Conservation (phyloP, 805 yeast genomes). For the Tetrapisispora pingtungensis region DNA sequence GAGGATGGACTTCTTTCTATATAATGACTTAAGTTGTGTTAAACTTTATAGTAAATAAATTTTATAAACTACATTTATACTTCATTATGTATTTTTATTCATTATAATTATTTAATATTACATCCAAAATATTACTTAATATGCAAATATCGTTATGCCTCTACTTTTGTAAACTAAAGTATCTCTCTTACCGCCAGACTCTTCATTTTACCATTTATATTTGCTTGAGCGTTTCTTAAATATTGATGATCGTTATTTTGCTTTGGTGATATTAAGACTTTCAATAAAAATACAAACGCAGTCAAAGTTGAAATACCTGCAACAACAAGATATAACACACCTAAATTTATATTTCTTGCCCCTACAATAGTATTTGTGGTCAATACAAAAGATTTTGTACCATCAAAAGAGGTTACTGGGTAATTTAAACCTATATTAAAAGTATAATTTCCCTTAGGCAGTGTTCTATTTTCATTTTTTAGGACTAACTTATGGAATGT, state of each 20-base stretch:
- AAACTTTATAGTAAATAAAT: too few species aligned
- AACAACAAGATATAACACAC: constrained; percentile 76
- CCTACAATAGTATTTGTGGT: constrained; percentile 80
- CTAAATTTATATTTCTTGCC: constrained; percentile 75
- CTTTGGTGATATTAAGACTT: constrained; percentile 73
- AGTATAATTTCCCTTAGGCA: constrained; percentile 60
- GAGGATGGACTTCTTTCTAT: too few species aligned
- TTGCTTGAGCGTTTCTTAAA: constrained; percentile 27
- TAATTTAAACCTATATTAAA: constrained; percentile 63
- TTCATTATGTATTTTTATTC: too few species aligned
- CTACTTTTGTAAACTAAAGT: constrained; percentile 4
- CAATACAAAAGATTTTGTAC: constrained; percentile 70
- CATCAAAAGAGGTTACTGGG: constrained; percentile 76
- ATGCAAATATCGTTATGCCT: not conserved
- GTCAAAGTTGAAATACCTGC: constrained; percentile 66
- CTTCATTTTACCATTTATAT: not conserved
- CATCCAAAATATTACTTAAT: not conserved
- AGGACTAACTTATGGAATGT: constrained; percentile 74
- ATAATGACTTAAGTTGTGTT: too few species aligned
- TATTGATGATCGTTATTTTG: constrained; percentile 69
- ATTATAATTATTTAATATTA: too few species aligned
- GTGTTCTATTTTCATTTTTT: constrained; percentile 48
- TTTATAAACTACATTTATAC: too few species aligned
- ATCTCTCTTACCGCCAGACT: constrained; percentile 12
- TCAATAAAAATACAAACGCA: constrained; percentile 64